Evolutionary conservation across 1,139 yeast species (phyloP).

Genomic region (Diutina catenulata): DNA sequence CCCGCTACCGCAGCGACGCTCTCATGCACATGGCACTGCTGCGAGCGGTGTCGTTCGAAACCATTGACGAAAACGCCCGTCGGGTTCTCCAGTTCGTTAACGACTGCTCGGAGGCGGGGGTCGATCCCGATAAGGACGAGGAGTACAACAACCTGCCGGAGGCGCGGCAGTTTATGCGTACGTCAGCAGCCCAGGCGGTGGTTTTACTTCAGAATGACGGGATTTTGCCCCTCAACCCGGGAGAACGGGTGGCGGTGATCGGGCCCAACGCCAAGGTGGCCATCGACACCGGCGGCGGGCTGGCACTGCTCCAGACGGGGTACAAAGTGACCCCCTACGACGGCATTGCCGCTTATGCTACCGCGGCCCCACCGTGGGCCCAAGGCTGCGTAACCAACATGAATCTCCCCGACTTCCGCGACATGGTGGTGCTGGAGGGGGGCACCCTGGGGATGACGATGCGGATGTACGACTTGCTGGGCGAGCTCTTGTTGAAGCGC

Average conservation of each 20-base stretch:
- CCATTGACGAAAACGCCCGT: slow-evolving; percentile 33
- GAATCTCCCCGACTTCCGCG: background rate
- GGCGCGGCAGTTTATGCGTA: slow-evolving; percentile 30
- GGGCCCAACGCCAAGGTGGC: slow-evolving; percentile 39
- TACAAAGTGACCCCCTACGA: slow-evolving; percentile 35
- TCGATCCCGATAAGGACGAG: slow-evolving; percentile 30
- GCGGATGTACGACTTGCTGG: background rate
- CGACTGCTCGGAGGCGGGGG: slow-evolving; percentile 27
- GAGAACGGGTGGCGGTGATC: slow-evolving; percentile 32
- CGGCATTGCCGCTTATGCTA: slow-evolving; percentile 19
- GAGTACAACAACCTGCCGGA: slow-evolving; percentile 31
- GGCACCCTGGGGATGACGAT: background rate
- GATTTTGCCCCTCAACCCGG: slow-evolving; percentile 24
- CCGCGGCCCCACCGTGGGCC: background rate
- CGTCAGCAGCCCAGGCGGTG: slow-evolving; percentile 38
- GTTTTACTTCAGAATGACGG: slow-evolving; percentile 42
- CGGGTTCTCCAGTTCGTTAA: slow-evolving; percentile 35
- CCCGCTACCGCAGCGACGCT: slow-evolving; percentile 7
- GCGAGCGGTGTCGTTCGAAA: slow-evolving; percentile 11
- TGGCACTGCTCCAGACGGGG: slow-evolving; percentile 35
- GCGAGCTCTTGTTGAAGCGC: background rate
- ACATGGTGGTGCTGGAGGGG: background rate
- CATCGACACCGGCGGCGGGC: slow-evolving; percentile 40
- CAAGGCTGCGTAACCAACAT: background rate
- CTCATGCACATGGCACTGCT: slow-evolving; percentile 5